phyloP scores from a whole-genome alignment of 2,329 filamentous ascomycete species.

The Emergomyces orientalis region DNA sequence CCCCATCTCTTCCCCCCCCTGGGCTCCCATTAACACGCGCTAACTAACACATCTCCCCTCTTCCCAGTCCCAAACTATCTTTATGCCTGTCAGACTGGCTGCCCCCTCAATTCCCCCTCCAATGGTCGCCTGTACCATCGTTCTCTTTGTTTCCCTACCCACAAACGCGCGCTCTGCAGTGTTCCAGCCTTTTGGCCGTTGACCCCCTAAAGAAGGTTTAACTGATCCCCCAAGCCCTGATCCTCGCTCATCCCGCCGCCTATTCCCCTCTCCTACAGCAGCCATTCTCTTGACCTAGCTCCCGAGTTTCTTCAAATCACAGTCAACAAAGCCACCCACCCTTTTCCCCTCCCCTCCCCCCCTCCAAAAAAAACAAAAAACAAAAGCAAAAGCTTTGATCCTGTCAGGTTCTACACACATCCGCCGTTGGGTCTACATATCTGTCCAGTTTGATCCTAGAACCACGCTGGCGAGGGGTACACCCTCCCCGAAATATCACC shows the following conservation, averaged over 20 bases:
- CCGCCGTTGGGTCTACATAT: neutral
- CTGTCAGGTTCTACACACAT: neutral
- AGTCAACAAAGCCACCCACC: neutral
- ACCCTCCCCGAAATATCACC: neutral
- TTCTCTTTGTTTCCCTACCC: neutral
- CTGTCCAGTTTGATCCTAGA: neutral
- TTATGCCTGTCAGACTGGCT: conserved; percentile 1
- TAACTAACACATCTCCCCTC: neutral
- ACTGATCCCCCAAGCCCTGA: conserved; percentile 9
- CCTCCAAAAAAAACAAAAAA: neutral
- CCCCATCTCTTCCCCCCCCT: neutral
- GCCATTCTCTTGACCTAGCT: neutral
- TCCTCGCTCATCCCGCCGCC: conserved; percentile 15
- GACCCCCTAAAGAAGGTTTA: neutral
- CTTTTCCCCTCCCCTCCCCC: neutral
- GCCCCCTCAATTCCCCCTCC: neutral
- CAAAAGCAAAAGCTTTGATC: neutral
- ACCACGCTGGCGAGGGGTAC: neutral
- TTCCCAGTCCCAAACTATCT: neutral
- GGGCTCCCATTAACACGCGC: neutral
- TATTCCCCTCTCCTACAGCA: neutral
- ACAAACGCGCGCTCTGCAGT: conserved; percentile 1
- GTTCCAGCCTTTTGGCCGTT: conserved; percentile 3
- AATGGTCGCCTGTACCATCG: neutral
- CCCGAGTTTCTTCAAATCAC: conserved; percentile 2